Percentiles rank a stretch among this genome's conserved stretches.
Evolutionary conservation across 164 flowering plant species (phyloP).

Genomic region (Magnolia kwangsiensis): DNA sequence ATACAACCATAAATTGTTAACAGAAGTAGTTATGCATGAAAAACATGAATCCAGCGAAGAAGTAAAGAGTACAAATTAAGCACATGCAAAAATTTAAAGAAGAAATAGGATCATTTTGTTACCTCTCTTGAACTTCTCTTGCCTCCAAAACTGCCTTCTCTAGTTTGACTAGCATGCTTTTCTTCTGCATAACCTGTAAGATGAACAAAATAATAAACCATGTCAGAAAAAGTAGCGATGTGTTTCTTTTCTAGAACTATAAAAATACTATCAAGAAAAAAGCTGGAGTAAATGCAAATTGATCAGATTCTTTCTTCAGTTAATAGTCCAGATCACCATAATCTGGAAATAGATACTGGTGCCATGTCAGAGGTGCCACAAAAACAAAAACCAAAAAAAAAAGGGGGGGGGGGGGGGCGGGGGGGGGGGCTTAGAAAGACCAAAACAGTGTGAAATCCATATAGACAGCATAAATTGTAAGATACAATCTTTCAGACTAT

Average conservation of each 20-base stretch:
- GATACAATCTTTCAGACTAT: too few species aligned
- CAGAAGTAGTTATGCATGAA: background rate
- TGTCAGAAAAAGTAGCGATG: background rate
- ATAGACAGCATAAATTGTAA: too few species aligned
- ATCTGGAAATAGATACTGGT: too few species aligned
- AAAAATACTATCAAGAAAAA: background rate
- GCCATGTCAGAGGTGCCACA: too few species aligned
- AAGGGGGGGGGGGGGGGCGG: fast-evolving
- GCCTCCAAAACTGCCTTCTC: conserved; percentile 41
- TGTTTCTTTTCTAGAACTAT: background rate
- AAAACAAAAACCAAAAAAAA: too few species aligned
- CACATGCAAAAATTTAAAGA: background rate
- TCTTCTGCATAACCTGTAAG: conserved; percentile 36
- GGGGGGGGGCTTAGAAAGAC: too few species aligned
- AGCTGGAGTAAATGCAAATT: background rate
- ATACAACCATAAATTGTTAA: conserved; percentile 10
- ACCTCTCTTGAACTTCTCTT: conserved; percentile 36
- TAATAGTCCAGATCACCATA: background rate
- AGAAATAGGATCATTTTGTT: background rate
- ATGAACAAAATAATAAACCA: background rate
- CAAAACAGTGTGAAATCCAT: too few species aligned
- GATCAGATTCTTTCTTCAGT: background rate
- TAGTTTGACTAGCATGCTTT: conserved; percentile 39
- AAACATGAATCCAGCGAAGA: background rate
- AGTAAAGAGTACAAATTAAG: background rate